A percentile compares a stretch with the other conserved stretches of the same genome.
Evolutionary conservation across 2,329 filamentous ascomycete species (phyloP).

Genomic region (Xenoacremonium recifei): DNA sequence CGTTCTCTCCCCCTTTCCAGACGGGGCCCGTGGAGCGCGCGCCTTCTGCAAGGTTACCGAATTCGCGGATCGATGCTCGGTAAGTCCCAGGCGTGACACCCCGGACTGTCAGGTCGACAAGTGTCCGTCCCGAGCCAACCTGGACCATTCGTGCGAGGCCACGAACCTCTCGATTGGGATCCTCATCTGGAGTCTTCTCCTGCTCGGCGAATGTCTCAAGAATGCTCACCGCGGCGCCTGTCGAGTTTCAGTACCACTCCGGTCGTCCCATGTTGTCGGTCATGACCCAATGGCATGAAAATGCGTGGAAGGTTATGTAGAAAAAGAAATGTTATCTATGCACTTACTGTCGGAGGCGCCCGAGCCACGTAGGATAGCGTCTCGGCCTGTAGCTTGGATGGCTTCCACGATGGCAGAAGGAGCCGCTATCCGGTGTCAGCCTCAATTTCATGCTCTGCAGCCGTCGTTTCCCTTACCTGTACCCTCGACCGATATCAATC

Average conservation of each 20-base stretch:
- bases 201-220: conserved; percentile 76
- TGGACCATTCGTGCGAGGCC: conserved; percentile 94
- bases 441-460: conserved; percentile 4
- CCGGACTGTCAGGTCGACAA: conserved; percentile 84
- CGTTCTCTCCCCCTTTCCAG: conserved; percentile 61
- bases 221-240: conserved; percentile 87
- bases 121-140: conserved; percentile 72
- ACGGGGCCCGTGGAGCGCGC: conserved; percentile 80
- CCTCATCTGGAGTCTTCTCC: conserved; percentile 42
- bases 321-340: no score
- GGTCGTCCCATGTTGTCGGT: conserved; percentile 8
- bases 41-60: conserved; percentile 81
- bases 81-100: conserved; percentile 82
- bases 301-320: no score
- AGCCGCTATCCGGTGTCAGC: conserved; percentile 51
- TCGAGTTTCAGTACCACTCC: no score
- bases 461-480: conserved; percentile 61
- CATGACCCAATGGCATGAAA: not conserved
- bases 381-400: conserved; percentile 85
- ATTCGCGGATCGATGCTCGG: conserved; percentile 79
- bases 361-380: conserved; percentile 90
- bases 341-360: conserved; percentile 77
- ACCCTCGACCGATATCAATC: conserved; percentile 81
- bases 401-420: conserved; percentile 87
- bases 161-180: conserved; percentile 61